Evolutionary conservation across 208 protist species (phyloP).

Genomic region (Crithidia mellificae): DNA sequence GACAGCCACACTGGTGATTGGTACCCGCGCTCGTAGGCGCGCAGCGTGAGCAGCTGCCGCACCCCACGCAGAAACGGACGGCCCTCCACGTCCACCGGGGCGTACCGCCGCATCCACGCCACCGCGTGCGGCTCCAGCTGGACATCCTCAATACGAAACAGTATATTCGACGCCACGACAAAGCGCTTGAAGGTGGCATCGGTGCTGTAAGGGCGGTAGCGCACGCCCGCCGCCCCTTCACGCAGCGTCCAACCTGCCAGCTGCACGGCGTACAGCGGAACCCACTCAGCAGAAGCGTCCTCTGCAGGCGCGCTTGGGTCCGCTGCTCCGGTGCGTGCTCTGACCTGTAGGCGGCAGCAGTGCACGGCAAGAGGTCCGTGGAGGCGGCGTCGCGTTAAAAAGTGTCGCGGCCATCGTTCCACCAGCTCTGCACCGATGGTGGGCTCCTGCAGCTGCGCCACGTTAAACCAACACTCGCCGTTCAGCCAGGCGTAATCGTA

Average conservation of each 20-base stretch:
- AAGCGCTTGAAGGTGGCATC: neutral
- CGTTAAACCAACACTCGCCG: slow-evolving; percentile 74
- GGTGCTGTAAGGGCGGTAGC: neutral
- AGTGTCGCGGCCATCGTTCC: slow-evolving; percentile 40
- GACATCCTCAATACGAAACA: slow-evolving; percentile 61
- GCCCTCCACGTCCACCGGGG: slow-evolving; percentile 42
- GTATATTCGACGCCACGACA: slow-evolving; percentile 1
- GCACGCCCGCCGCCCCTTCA: slow-evolving; percentile 20
- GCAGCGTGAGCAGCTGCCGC: slow-evolving; percentile 51
- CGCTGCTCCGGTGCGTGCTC: neutral
- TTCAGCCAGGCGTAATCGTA: slow-evolving; percentile 18
- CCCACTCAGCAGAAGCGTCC: slow-evolving; percentile 28
- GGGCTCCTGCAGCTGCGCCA: slow-evolving; percentile 68
- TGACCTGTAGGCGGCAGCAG: slow-evolving; percentile 60
- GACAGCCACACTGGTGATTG: slow-evolving; percentile 46
- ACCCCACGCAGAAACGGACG: slow-evolving; percentile 35
- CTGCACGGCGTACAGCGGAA: slow-evolving; percentile 26
- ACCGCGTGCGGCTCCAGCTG: slow-evolving; percentile 23
- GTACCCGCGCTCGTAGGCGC: slow-evolving; percentile 64
- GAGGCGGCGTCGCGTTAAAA: slow-evolving; percentile 43
- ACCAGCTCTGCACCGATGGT: slow-evolving; percentile 44
- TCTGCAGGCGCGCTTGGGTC: slow-evolving; percentile 13
- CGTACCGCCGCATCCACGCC: slow-evolving; percentile 52
- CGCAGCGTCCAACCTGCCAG: slow-evolving; percentile 35
- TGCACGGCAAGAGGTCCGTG: slow-evolving; percentile 19